Conservation (phyloP, 2,329 filamentous ascomycete genomes). For the Cordyceps farinosa region DNA sequence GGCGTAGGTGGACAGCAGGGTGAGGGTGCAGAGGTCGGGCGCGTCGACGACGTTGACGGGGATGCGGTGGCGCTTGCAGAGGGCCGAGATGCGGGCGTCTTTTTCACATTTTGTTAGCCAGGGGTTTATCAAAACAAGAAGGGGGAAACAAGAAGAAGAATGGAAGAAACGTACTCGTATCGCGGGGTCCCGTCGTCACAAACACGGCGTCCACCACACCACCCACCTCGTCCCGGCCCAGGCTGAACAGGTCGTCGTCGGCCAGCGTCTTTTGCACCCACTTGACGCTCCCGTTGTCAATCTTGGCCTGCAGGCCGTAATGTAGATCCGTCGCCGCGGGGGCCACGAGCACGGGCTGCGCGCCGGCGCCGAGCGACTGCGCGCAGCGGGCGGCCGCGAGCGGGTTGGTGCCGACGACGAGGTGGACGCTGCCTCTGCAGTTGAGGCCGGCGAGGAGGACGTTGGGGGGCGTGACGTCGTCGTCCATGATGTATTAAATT, state of each 20-base stretch:
- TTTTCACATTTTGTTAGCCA: neutral
- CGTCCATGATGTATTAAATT: neutral
- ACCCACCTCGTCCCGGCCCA: slow-evolving; percentile 78
- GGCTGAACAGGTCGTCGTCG: slow-evolving; percentile 65
- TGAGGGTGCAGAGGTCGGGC: slow-evolving; percentile 82
- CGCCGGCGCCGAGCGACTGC: slow-evolving; percentile 78
- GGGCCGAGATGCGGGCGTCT: slow-evolving; percentile 59
- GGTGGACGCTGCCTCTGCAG: slow-evolving; percentile 67
- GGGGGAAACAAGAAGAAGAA: neutral
- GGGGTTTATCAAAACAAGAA: neutral
- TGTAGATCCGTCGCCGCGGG: slow-evolving; percentile 59
- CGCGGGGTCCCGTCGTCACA: slow-evolving; percentile 60
- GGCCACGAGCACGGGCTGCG: slow-evolving; percentile 73
- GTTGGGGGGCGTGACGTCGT: slow-evolving; percentile 21
- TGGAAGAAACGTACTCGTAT: slow-evolving; percentile 32
- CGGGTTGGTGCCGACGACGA: slow-evolving; percentile 82
- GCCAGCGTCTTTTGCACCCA: slow-evolving; percentile 66
- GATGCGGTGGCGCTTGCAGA: slow-evolving; percentile 77
- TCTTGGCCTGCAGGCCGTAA: slow-evolving; percentile 55
- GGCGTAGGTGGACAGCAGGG: slow-evolving; percentile 79
- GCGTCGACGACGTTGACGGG: slow-evolving; percentile 91
- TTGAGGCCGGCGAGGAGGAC: slow-evolving; percentile 71
- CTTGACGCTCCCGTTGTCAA: slow-evolving; percentile 62
- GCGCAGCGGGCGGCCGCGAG: slow-evolving; percentile 80
- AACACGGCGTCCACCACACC: slow-evolving; percentile 87